A percentile compares a stretch with the other conserved stretches of the same genome.
Conservation (phyloP, 768 basidiomycete genomes). For the Termitomyces titanicus region DNA sequence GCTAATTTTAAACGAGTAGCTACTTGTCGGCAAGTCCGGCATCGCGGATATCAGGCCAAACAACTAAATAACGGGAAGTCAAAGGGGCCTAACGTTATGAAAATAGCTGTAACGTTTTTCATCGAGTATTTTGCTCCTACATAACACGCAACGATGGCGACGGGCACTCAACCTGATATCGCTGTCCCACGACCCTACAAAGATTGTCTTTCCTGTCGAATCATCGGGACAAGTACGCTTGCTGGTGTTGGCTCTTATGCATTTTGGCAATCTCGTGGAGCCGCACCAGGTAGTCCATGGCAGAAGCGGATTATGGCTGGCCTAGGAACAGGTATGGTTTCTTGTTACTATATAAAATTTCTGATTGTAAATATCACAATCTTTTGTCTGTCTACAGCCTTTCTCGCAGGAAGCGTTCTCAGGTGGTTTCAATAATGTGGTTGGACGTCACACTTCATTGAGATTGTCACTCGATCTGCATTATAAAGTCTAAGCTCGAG, state of each 20-base stretch:
- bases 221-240: slow-evolving; percentile 64
- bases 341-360: not conserved
- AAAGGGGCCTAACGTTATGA: too few relatives aligned
- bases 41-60: too few relatives aligned
- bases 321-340: slow-evolving; percentile 53
- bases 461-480: not conserved
- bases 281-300: slow-evolving; percentile 54
- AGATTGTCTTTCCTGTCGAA: slow-evolving; percentile 68
- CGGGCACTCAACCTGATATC: not conserved
- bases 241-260: slow-evolving; percentile 66
- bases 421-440: slow-evolving; percentile 33
- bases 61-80: too few relatives aligned
- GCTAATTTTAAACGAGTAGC: too few relatives aligned
- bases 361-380: not conserved
- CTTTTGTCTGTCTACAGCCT: slow-evolving; percentile 17
- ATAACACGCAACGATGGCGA: not conserved
- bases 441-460: not conserved
- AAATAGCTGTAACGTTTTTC: too few relatives aligned
- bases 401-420: slow-evolving; percentile 35
- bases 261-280: slow-evolving; percentile 56
- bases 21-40: too few relatives aligned
- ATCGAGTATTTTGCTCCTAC: too few relatives aligned
- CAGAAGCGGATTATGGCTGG: slow-evolving; percentile 64
- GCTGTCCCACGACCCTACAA: slow-evolving; percentile 15
- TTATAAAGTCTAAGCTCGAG: not conserved